Percentiles rank a stretch among this genome's conserved stretches.
Evolutionary conservation across 169 alveolate species (phyloP).

Genomic region (Eimeria maxima): DNA sequence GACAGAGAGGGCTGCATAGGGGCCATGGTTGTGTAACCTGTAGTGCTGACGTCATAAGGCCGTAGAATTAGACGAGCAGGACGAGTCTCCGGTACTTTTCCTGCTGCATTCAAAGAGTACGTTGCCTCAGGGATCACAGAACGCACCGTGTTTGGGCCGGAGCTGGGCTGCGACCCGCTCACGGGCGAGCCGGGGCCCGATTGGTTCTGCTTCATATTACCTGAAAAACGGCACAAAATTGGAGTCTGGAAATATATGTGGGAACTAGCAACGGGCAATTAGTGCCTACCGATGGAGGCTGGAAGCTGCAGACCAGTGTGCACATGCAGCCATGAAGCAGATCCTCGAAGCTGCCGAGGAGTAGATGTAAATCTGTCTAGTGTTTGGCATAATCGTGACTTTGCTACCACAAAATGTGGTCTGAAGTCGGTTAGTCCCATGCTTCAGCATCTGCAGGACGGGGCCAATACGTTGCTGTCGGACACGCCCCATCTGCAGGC

Average conservation of each 20-base stretch:
- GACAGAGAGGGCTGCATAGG: conserved; percentile 28
- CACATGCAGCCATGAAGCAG: not conserved
- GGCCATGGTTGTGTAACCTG: conserved; percentile 41
- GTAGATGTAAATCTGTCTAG: not conserved
- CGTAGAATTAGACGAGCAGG: conserved; percentile 72
- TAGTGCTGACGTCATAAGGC: not conserved
- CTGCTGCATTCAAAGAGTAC: conserved; percentile 33
- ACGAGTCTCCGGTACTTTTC: conserved; percentile 50
- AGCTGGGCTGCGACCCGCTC: conserved; percentile 65
- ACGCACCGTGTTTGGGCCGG: conserved; percentile 51
- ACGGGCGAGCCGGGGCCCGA: conserved; percentile 59
- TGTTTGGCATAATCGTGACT: not conserved
- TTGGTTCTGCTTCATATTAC: conserved; percentile 54
- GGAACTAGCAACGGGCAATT: not conserved
- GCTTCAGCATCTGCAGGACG: not conserved
- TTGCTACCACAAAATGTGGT: not conserved
- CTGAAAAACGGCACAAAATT: conserved; percentile 19
- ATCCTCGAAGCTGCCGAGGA: not conserved
- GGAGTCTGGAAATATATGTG: not conserved
- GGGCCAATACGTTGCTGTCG: not conserved
- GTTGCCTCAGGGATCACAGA: conserved; percentile 45
- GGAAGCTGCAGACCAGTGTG: not conserved
- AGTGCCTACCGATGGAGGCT: not conserved
- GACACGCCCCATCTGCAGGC: conserved; percentile 5
- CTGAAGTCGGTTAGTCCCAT: not conserved